Base-by-base conservation (phyloP, 805 yeast species). In the Starmera dryadoides region DNA sequence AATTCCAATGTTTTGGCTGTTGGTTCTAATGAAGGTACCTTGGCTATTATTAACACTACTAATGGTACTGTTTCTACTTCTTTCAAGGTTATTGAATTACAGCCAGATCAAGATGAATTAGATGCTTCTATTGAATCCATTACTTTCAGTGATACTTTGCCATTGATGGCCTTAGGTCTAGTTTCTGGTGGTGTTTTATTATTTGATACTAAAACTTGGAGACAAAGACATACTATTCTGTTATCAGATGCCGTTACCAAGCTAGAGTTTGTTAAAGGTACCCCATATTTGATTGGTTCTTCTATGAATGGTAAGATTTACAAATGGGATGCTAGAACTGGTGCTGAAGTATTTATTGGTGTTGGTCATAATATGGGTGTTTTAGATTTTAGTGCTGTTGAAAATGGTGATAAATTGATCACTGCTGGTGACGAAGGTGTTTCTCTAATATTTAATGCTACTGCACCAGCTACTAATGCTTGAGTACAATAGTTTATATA, bases 391-490 rank as follows among this genome's bases (percentile, higher is more conserved):
- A 79, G 82, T 16, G 55, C 81, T 33, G 75, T 79, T 41, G 79
- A 76, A 31, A 64, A 74, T 34, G 91, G 87, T 21, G 70, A 73
- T 37, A 79, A 81, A 57, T 54, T 93, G 34, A 72, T 88, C 29
- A 86, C 97, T 17, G 98, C 96, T 12, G 97, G 97, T 47, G 98
- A 93, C 59, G 98, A 93, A 61, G 96, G 96, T 49, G 96, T 93
- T 25, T 77, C 94, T 11, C 67, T 91, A 47, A 75, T 91, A 10
- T 88, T 79, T 50, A 10, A n/a, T n/a, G 29, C 37, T 50, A n/a
- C 15, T 20, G 29, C 37, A 5, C 23, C 30, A 17, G 9, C 28
- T 25, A 9, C 28, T 9, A 25, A 9, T 9, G 28, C 28, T 12
- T 9, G 12, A 9, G 9, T 9, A 25, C 12, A 25, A 9, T 10